Base-by-base conservation (phyloP, 257 asterid genomes). In the Gynochthodes officinalis region DNA sequence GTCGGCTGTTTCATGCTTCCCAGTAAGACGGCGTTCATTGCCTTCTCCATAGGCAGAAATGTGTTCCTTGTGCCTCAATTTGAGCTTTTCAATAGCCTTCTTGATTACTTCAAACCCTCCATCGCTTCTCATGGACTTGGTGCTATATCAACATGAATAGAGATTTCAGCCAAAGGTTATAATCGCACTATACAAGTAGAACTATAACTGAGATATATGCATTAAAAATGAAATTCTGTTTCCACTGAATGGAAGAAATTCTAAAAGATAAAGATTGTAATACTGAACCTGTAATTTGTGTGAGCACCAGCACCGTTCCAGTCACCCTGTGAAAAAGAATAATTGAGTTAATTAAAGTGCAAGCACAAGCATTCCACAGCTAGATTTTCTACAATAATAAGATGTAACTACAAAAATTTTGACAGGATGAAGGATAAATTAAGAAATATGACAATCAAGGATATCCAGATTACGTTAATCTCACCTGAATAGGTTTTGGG, bases 401-500 rank as follows among this genome's bases (percentile, higher is more conserved):
- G 67, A 32, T 15, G 42, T 43, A 71, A 42, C 46, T 44, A 6
- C 10, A 21, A 48, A 13, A 10, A 39, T 33, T 43, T n/a, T 23
- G 33, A 72, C 44, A 3, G 33, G 44, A 1, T 4, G 25, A 4
- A 15, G 15, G 25, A 37, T 32, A 28, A 40, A 15, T 28, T 4
- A 65, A 16, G n/a, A 14, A 14, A 2, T 2, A 43, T 27, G 32
- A 0, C 53, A 58, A 18, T 0, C 18, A 25, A 50, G 21, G 21
- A 27, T 67, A 5, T 57, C 61, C 15, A 35, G 30, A 44, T 28
- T 33, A 30, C 28, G 35, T 61, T 25, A 65, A 67, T 61, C 85
- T 67, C 44, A 88, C 95, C 85, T 44, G 75, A 70, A 90, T 87
- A 30, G 97, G 96, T 83, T 90, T 90, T 2, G 97, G 97, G 67